Conservation (phyloP, 1,284 basidiomycete species). For the Leccinum proliferum region DNA sequence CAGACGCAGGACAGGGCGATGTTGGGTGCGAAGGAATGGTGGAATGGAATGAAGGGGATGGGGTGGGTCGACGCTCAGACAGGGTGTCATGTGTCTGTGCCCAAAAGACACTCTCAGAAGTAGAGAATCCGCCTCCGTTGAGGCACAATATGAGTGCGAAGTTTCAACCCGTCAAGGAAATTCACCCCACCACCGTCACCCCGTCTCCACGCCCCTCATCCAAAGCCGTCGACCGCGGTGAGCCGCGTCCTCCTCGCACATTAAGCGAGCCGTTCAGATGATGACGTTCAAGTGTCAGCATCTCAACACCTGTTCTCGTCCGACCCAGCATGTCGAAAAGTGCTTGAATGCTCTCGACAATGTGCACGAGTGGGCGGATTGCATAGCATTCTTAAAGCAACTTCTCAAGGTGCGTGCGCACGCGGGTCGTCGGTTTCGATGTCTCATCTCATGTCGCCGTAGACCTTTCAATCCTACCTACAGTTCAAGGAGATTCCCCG, state of each 20-base stretch:
- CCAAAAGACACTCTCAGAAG: constrained; percentile 1
- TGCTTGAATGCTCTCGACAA: constrained; percentile 92
- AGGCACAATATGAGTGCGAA: constrained; percentile 19
- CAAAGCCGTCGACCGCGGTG: constrained; percentile 45
- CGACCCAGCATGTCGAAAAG: constrained; percentile 89
- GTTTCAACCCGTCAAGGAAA: constrained; percentile 15
- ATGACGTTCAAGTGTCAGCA: constrained; percentile 29
- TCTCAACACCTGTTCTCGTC: constrained; percentile 51
- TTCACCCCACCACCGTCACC: constrained; percentile 14
- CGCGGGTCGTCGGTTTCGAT: neutral
- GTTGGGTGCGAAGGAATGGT: constrained; percentile 30
- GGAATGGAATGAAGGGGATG: constrained; percentile 29
- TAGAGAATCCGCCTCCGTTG: constrained; percentile 14
- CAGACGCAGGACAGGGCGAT: constrained; percentile 29
- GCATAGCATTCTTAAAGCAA: constrained; percentile 95
- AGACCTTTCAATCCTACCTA: constrained; percentile 91
- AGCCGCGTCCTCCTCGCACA: constrained; percentile 19
- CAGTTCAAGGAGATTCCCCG: constrained; percentile 94
- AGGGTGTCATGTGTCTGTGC: constrained; percentile 6
- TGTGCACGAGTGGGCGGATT: constrained; percentile 99
- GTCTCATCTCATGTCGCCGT: constrained; percentile 7
- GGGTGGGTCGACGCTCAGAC: constrained; percentile 18
- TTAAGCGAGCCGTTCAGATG: constrained; percentile 1
- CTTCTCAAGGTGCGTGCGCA: constrained; percentile 68
- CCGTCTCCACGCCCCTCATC: constrained; percentile 33